phyloP scores from a whole-genome alignment of 2,329 filamentous ascomycete species.

The Apiospora rasikravindrae region DNA sequence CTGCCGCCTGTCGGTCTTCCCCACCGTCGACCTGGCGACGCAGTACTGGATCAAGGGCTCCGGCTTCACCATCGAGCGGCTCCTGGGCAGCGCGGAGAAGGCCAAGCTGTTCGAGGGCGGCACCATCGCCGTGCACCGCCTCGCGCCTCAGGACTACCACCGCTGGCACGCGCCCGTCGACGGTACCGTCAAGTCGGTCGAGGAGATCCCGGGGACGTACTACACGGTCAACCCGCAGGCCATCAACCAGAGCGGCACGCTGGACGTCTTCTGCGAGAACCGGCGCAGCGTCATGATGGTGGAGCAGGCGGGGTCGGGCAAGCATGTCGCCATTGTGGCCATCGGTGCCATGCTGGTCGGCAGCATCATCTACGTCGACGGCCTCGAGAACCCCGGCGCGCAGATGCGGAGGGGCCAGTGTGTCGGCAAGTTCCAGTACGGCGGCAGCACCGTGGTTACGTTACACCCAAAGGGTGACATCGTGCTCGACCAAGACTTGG shows the following conservation, averaged over 20 bases:
- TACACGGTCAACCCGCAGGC: conserved; percentile 1
- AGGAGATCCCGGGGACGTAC: background rate
- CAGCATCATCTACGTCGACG: background rate
- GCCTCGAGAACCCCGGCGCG: background rate
- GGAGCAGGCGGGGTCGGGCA: background rate
- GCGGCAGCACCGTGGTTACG: background rate
- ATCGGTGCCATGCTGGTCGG: conserved; percentile 6
- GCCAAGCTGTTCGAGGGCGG: conserved; percentile 4
- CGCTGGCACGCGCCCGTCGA: conserved; percentile 9
- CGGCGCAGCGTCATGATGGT: conserved; percentile 9
- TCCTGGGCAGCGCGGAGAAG: background rate
- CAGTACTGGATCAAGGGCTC: conserved; percentile 8
- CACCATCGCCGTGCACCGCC: background rate
- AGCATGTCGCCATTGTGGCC: background rate
- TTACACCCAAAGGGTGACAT: background rate
- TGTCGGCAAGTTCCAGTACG: conserved; percentile 4
- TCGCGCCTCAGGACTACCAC: background rate
- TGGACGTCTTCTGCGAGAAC: conserved; percentile 5
- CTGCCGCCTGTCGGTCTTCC: background rate
- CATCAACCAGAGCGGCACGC: conserved; percentile 3
- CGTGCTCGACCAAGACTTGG: background rate
- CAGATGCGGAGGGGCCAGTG: background rate
- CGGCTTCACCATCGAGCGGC: background rate
- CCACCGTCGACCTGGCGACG: background rate
- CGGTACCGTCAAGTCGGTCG: background rate